phyloP scores from a whole-genome alignment of 352 stramenopile species.

The Pythium biforme region DNA sequence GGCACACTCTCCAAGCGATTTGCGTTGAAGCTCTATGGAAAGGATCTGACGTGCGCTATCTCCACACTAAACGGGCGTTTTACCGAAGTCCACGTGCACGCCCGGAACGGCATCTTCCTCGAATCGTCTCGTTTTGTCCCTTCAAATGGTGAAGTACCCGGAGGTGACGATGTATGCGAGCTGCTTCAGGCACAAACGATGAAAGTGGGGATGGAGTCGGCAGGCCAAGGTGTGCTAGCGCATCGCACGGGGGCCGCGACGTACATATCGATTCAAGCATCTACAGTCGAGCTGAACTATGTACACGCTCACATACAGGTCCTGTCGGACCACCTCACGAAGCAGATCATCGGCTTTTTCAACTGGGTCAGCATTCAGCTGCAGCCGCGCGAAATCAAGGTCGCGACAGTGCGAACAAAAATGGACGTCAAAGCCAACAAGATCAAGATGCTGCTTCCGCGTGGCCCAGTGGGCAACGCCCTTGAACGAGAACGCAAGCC shows the following conservation, averaged over 20 bases:
- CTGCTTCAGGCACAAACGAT: conserved; percentile 37
- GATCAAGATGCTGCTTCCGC: conserved; percentile 47
- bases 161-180: conserved; percentile 41
- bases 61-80: conserved; percentile 42
- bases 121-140: conserved; percentile 43
- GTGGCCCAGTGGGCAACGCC: conserved; percentile 42
- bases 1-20: conserved; percentile 37
- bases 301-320: conserved; percentile 45
- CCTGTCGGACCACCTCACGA: conserved; percentile 50
- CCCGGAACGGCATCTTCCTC: conserved; percentile 37
- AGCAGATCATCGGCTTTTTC: conserved; percentile 65
- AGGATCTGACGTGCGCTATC: conserved; percentile 35
- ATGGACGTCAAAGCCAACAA: conserved; percentile 41
- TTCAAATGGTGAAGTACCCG: background rate
- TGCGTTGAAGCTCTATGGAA: conserved; percentile 41
- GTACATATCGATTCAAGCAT: conserved; percentile 44
- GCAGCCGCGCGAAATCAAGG: conserved; percentile 31
- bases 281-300: conserved; percentile 58
- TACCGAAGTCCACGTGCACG: conserved; percentile 33
- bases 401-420: conserved; percentile 50
- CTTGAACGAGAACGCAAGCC: conserved; percentile 39
- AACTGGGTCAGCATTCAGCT: conserved; percentile 57
- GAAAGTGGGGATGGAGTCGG: conserved; percentile 39
- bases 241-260: conserved; percentile 44
- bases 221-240: conserved; percentile 37